A percentile compares a stretch with the other conserved stretches of the same genome.
Evolutionary conservation across 2,329 filamentous ascomycete genomes (phyloP).

Genomic region (Trichoderma koningiopsis): DNA sequence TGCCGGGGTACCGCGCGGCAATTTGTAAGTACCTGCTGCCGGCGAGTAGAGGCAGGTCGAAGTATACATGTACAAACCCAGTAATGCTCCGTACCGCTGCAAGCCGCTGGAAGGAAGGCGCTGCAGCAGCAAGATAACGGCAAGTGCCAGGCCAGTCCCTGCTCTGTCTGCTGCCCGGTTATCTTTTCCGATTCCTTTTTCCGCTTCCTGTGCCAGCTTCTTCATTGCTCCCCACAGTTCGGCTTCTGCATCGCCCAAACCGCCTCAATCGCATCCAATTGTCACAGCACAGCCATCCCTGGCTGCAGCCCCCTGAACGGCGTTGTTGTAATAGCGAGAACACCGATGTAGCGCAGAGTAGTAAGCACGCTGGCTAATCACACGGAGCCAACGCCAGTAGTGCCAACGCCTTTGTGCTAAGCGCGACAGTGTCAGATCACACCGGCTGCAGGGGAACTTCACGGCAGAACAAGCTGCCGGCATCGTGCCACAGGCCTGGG

Average conservation of each 20-base stretch:
- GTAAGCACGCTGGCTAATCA: not conserved
- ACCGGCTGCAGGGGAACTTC: slow-evolving; percentile 11
- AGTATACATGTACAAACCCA: not conserved
- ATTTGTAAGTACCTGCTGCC: not conserved
- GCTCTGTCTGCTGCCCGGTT: not conserved
- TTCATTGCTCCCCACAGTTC: not conserved
- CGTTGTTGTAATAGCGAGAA: not conserved
- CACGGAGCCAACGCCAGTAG: not conserved
- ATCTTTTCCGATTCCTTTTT: not conserved
- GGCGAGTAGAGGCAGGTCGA: not conserved
- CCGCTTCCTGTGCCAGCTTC: not conserved
- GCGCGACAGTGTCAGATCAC: not conserved
- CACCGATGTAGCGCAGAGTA: not conserved
- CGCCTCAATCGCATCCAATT: not conserved
- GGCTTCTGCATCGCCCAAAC: not conserved
- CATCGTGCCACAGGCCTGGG: slow-evolving; percentile 3
- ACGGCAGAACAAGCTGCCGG: slow-evolving; percentile 10
- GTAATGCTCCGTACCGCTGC: not conserved
- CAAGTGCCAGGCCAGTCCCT: not conserved
- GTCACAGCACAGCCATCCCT: not conserved
- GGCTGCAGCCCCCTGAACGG: not conserved
- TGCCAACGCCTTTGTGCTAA: not conserved
- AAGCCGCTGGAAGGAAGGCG: not conserved
- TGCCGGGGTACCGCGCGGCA: not conserved
- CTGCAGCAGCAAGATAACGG: not conserved